Base-by-base conservation (phyloP, 176 grass and related monocot species). In the Carex parvula region DNA sequence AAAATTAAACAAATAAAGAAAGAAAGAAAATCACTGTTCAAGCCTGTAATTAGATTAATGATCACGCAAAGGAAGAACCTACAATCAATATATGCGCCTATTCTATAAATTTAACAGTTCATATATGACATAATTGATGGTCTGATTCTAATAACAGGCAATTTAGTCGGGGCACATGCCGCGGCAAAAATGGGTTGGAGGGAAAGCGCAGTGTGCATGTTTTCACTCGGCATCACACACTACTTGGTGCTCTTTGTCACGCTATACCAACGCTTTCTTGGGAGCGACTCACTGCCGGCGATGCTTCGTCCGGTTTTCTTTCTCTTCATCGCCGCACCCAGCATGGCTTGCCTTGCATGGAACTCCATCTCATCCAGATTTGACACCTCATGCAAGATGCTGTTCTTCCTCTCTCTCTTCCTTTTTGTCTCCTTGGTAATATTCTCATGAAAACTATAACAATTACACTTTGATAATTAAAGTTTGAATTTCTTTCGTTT, bases 201-300 rank as follows among this genome's bases (percentile, higher is more conserved):
- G 73, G 94, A 97, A 87, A 88, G 29, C 69, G 92, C 94, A 59
- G 80, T 97, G 3, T 92, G 92, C 87, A 92, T 97, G 75, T 97
- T 97, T 87, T 81, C 94, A 7, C 69, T 97, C 3, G 94, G 94
- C 18, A 88, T 89, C 18, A 88, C 90, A 15, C 94, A 97, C 90
- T 97, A 97, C 87, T 90, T 97, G 13, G 94, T 97, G 11, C 90
- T 97, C 46, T 97, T 97, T 67, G 92, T 97, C 4, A 97, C 92
- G 61, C 88, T 97, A 13, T 97, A 97, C 85, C 92, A 97, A 82
- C 79, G 91, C 15, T 92, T 97, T 57, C 84, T 94, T 2, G 90
- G 92, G 1, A 94, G 90, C 42, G 69, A 94, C 86, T 89, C 92
- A 29, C 92, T 97, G 52, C 94, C 94, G 4, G 92, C 92, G 5